phyloP scores from a whole-genome alignment of 768 basidiomycete genomes.

The Trametes villosa region DNA sequence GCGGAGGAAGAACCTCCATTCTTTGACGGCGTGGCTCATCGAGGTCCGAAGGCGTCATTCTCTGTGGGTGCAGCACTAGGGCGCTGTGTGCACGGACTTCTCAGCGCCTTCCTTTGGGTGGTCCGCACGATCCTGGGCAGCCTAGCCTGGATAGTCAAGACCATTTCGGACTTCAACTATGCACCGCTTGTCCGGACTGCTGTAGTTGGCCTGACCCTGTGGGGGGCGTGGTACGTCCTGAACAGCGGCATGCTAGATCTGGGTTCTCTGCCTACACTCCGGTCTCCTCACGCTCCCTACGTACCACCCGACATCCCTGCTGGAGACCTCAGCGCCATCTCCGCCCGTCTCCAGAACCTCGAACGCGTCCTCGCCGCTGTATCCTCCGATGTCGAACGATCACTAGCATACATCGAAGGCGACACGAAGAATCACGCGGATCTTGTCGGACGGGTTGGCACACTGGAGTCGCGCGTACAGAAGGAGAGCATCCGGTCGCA shows the following conservation, averaged over 20 bases:
- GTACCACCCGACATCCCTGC: conserved; percentile 61
- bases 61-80: conserved; percentile 54
- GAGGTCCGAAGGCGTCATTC: conserved; percentile 34
- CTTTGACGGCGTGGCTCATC: conserved; percentile 38
- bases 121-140: neutral
- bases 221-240: conserved; percentile 52
- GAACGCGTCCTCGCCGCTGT: conserved; percentile 67
- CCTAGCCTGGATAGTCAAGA: conserved; percentile 27
- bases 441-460: conserved; percentile 55
- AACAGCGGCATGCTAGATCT: conserved; percentile 27
- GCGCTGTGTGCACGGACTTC: conserved; percentile 43
- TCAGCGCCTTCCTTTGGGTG: conserved; percentile 25
- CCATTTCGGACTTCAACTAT: conserved; percentile 40
- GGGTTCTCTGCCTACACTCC: conserved; percentile 30
- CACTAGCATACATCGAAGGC: conserved; percentile 54
- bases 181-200: conserved; percentile 47
- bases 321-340: conserved; percentile 67
- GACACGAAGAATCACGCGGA: conserved; percentile 56
- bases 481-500: conserved; percentile 48
- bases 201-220: conserved; percentile 46
- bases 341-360: conserved; percentile 61
- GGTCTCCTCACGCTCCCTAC: conserved; percentile 44
- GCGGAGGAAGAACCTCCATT: conserved; percentile 51
- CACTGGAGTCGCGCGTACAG: conserved; percentile 59
- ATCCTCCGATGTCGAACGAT: conserved; percentile 56